Evolutionary conservation across 1,284 basidiomycete species (phyloP).

Genomic region (Leccinum pachyderme): DNA sequence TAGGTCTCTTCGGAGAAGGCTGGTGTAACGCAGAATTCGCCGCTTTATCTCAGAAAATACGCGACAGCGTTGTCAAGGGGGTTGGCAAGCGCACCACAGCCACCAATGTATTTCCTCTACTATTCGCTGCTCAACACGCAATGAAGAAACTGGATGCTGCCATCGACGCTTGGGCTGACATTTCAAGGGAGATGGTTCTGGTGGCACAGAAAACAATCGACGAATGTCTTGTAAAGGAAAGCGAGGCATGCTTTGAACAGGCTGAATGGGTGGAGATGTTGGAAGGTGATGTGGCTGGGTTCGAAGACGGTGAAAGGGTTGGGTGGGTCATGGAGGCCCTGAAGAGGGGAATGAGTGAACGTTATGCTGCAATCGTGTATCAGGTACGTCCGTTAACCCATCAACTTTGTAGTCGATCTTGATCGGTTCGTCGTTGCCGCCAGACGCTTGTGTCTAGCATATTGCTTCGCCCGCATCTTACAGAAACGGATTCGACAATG

Average conservation of each 20-base stretch:
- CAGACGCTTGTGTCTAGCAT: constrained; percentile 76
- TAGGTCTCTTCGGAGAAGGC: constrained; percentile 79
- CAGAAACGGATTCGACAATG: constrained; percentile 56
- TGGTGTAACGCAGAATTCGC: constrained; percentile 85
- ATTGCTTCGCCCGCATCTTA: constrained; percentile 65
- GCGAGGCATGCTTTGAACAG: constrained; percentile 63
- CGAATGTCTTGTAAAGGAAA: constrained; percentile 56
- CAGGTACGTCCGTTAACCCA: constrained; percentile 48
- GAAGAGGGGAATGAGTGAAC: constrained; percentile 54
- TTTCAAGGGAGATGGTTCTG: constrained; percentile 62
- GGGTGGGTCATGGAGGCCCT: constrained; percentile 69
- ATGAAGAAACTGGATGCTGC: constrained; percentile 50
- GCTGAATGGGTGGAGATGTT: constrained; percentile 73
- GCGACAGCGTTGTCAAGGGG: constrained; percentile 68
- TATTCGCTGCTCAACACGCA: constrained; percentile 67
- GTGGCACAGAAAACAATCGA: constrained; percentile 59
- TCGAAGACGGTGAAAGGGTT: constrained; percentile 72
- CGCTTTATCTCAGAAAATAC: constrained; percentile 59
- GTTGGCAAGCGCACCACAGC: constrained; percentile 66
- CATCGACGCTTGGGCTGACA: constrained; percentile 69
- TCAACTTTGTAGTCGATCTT: neutral
- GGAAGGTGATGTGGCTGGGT: constrained; percentile 64
- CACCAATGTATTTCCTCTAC: constrained; percentile 60
- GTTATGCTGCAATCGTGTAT: constrained; percentile 67
- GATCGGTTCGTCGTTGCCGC: neutral